phyloP scores from a whole-genome alignment of 176 grass and related monocot species.

The Hordeum vulgare region MorexV3_pseudomolecules_assembly NC_058523.1:549847067-549847566 shows the following conservation, averaged over 20 bases:
- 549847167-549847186: constrained; percentile 16
- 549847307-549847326: constrained; percentile 51
- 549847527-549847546: neutral
- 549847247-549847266: neutral
- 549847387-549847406: neutral
- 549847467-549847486: neutral
- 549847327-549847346: constrained; percentile 58
- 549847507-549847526: neutral
- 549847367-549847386: neutral
- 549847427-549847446: neutral
- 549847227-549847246: neutral
- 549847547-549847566: neutral
- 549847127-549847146: constrained; percentile 29
- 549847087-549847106: constrained; percentile 25
- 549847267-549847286: neutral
- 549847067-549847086: neutral
- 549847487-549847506: neutral
- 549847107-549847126: neutral
- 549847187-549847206: constrained; percentile 27
- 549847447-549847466: neutral
- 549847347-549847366: constrained; percentile 43
- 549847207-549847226: neutral
- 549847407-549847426: neutral
- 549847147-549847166: constrained; percentile 2
- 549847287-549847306: constrained; percentile 35